Percentiles rank a stretch among this genome's conserved stretches.
phyloP scores from a whole-genome alignment of 1,139 yeast species.

The Sugiyamaella castrensis region DNA sequence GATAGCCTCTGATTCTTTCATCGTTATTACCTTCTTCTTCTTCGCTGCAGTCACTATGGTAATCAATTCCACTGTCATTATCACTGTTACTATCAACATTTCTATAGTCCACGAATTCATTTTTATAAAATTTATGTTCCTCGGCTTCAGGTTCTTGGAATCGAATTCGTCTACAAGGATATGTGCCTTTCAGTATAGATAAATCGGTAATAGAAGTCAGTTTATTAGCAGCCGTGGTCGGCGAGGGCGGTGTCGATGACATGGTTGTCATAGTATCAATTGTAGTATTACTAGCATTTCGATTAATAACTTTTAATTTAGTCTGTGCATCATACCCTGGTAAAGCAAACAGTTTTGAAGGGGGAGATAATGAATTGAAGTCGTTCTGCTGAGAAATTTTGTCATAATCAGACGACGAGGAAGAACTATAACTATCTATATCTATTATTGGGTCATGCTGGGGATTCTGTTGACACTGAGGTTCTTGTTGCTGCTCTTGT shows the following conservation, averaged over 20 bases:
- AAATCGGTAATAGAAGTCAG: neutral
- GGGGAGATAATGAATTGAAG: neutral
- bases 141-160: constrained; percentile 11
- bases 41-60: neutral
- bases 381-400: constrained; percentile 1
- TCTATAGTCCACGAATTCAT: constrained; percentile 7
- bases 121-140: no score
- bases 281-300: constrained; percentile 14
- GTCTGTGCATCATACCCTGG: constrained; percentile 28
- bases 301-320: constrained; percentile 28
- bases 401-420: neutral
- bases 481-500: no score
- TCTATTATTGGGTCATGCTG: no score
- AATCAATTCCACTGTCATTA: neutral
- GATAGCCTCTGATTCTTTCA: neutral
- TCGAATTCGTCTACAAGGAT: neutral
- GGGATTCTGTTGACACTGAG: neutral
- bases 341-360: constrained; percentile 25
- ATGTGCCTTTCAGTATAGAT: neutral
- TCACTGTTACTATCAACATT: neutral
- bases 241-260: no score
- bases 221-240: neutral
- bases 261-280: neutral
- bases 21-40: neutral
- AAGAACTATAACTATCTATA: no score